These are phyloP conservation scores for Ustilago bromivora DNA, from an alignment of 1,284 basidiomycete genomes.

Conservation along the genomic window DNA sequence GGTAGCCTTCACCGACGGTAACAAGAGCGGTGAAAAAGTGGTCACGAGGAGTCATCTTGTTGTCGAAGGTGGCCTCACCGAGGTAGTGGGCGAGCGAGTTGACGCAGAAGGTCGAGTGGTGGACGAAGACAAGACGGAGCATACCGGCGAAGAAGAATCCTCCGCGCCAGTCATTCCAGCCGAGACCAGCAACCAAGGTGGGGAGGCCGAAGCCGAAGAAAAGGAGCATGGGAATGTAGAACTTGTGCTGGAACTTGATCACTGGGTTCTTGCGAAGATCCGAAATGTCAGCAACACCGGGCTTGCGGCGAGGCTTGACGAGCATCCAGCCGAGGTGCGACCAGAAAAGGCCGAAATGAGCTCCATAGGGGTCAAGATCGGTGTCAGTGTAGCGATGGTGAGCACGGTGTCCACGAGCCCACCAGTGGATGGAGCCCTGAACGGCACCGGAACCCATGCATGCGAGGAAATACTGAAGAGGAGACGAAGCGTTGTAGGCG, in stretches of 20 bases:
- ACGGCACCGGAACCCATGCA: constrained; percentile 68
- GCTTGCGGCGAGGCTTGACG: constrained; percentile 68
- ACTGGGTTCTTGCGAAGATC: constrained; percentile 67
- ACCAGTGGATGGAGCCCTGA: constrained; percentile 69
- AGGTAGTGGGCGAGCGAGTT: constrained; percentile 69
- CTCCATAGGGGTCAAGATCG: constrained; percentile 69
- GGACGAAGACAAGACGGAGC: constrained; percentile 66
- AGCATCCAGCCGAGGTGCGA: constrained; percentile 70
- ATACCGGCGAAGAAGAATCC: constrained; percentile 68
- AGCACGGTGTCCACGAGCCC: constrained; percentile 69
- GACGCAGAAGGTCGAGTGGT: constrained; percentile 70
- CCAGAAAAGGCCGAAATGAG: constrained; percentile 68
- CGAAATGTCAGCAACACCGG: constrained; percentile 67
- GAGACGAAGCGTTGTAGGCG: constrained; percentile 60
- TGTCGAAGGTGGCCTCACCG: constrained; percentile 68
- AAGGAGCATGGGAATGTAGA: constrained; percentile 67
- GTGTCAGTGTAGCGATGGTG: constrained; percentile 70
- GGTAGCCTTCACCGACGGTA: constrained; percentile 68
- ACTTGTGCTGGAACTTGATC: constrained; percentile 68
- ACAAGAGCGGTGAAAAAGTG: constrained; percentile 68
- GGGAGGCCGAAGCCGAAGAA: constrained; percentile 67
- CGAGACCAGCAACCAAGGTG: constrained; percentile 68
- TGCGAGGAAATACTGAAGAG: constrained; percentile 64
- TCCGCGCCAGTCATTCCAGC: constrained; percentile 68
- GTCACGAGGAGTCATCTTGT: constrained; percentile 69